phyloP scores from a whole-genome alignment of 2,329 filamentous ascomycete genomes.

The Penicillium sp. region DNA sequence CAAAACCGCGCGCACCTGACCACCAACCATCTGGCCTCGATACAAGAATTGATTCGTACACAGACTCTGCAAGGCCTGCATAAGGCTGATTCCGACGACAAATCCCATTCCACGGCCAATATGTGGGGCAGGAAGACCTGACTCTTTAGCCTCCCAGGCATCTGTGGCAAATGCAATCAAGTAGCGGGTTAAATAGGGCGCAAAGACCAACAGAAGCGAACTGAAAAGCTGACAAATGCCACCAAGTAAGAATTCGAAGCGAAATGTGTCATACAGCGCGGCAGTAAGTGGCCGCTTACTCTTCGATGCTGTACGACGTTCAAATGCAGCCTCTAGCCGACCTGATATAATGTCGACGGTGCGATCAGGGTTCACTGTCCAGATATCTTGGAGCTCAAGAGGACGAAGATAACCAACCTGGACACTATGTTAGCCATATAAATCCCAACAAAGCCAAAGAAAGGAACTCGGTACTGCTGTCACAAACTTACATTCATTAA shows the following conservation, averaged over 20 bases:
- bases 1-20: conserved; percentile 75
- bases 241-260: conserved; percentile 79
- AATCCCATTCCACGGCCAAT: conserved; percentile 78
- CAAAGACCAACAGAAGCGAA: conserved; percentile 73
- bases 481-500: conserved; percentile 69
- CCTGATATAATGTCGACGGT: conserved; percentile 68
- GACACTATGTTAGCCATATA: conserved; percentile 2
- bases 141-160: conserved; percentile 67
- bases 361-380: conserved; percentile 80
- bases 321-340: conserved; percentile 68
- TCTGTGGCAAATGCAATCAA: conserved; percentile 82
- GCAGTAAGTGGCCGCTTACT: conserved; percentile 72
- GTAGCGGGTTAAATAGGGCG: conserved; percentile 81
- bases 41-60: conserved; percentile 91
- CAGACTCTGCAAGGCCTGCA: conserved; percentile 82
- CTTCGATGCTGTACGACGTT: conserved; percentile 65
- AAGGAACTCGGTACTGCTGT: not conserved
- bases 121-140: conserved; percentile 57
- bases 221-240: conserved; percentile 73
- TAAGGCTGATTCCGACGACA: conserved; percentile 77
- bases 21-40: conserved; percentile 86
- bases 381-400: conserved; percentile 82
- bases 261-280: conserved; percentile 85
- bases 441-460: not conserved
- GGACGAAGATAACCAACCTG: conserved; percentile 81